These are phyloP conservation scores for Macrolepiota fuliginosa DNA, from an alignment of 768 basidiomycete species.

Conservation along the genomic window DNA sequence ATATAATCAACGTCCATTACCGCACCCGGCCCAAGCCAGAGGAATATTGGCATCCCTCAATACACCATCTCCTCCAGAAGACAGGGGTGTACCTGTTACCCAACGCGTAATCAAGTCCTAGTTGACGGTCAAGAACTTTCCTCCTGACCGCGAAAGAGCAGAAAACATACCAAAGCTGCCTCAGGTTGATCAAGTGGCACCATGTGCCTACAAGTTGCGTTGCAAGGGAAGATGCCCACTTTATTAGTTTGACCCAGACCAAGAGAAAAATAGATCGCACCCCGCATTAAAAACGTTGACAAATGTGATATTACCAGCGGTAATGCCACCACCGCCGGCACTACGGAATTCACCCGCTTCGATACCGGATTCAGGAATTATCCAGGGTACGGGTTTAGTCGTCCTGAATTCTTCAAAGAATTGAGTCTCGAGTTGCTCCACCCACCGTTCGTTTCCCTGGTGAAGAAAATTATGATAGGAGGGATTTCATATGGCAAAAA, in stretches of 20 bases:
- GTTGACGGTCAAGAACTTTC: background rate
- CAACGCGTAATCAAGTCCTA: constrained; percentile 61
- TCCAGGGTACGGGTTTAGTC: constrained; percentile 53
- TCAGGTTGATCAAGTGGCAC: constrained; percentile 90
- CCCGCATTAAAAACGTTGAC: constrained; percentile 79
- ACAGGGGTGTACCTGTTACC: constrained; percentile 23
- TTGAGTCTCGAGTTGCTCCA: constrained; percentile 57
- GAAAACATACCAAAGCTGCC: constrained; percentile 64
- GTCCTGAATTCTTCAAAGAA: constrained; percentile 61
- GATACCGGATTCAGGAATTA: constrained; percentile 47
- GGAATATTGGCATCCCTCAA: background rate
- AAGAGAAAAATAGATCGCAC: constrained; percentile 35
- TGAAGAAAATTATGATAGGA: background rate
- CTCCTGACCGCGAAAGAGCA: background rate
- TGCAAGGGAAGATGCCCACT: background rate
- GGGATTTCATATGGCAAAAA: background rate
- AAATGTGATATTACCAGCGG: constrained; percentile 82
- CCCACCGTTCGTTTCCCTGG: constrained; percentile 81
- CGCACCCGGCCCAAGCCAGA: background rate
- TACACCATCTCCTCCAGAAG: background rate
- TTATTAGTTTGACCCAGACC: background rate
- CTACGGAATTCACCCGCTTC: constrained; percentile 67
- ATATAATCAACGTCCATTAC: background rate
- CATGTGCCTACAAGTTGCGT: constrained; percentile 63
- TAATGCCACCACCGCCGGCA: constrained; percentile 60